phyloP scores from a whole-genome alignment of 116 monocot species.

The Papilionanthe hybrid region DNA sequence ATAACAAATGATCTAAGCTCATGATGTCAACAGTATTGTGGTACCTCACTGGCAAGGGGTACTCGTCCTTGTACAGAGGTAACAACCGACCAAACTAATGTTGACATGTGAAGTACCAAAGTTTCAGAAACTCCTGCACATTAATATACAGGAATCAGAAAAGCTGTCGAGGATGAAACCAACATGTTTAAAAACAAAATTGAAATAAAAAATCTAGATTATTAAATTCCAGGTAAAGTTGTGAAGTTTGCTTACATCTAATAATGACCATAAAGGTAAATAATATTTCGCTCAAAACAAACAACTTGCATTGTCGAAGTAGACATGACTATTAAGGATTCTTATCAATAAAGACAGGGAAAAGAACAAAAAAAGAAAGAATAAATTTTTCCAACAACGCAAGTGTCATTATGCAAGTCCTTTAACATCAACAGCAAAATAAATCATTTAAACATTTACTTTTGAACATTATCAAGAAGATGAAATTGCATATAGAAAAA shows the following conservation, averaged over 20 bases:
- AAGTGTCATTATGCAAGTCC: no score
- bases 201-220: background rate
- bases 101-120: slow-evolving; percentile 95
- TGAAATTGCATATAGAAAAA: background rate
- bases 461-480: background rate
- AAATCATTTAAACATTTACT: no score
- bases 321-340: background rate
- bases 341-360: background rate
- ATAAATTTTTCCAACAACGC: no score
- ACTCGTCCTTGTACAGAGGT: slow-evolving; percentile 78
- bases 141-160: background rate
- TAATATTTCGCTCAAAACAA: background rate
- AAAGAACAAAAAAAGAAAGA: background rate
- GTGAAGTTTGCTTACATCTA: background rate
- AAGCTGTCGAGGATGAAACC: background rate
- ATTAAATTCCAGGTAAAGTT: background rate
- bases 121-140: slow-evolving; percentile 89
- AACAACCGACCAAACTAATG: slow-evolving; percentile 91
- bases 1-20: background rate
- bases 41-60: slow-evolving; percentile 95
- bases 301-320: background rate
- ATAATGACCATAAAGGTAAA: background rate
- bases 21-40: background rate
- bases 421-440: no score
- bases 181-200: background rate